phyloP scores from a whole-genome alignment of 176 grass and related monocot species.

The Typha latifolia region DNA sequence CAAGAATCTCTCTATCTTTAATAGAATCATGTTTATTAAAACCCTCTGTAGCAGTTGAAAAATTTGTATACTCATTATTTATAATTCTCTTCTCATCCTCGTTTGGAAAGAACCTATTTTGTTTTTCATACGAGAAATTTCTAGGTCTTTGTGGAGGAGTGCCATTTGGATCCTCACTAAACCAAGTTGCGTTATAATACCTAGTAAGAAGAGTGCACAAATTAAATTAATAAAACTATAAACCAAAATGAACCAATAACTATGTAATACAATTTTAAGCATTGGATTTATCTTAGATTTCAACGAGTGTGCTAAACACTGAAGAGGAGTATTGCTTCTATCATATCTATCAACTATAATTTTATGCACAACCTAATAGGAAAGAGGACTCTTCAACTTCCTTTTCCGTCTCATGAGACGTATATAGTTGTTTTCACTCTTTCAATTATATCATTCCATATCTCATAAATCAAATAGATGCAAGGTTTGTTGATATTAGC shows the following conservation, averaged over 20 bases:
- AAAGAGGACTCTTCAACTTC: slow-evolving; percentile 6
- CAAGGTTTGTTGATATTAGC: too few species aligned
- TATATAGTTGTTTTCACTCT: too few species aligned
- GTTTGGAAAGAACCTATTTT: too few species aligned
- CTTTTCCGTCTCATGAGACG: not conserved
- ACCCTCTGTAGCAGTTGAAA: not conserved
- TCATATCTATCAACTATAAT: not conserved
- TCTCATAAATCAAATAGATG: too few species aligned
- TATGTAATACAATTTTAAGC: too few species aligned
- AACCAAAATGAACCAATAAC: too few species aligned
- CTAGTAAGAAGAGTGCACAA: not conserved
- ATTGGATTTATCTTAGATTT: slow-evolving; percentile 11
- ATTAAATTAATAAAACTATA: not conserved
- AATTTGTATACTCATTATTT: not conserved
- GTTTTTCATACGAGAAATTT: too few species aligned
- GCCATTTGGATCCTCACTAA: not conserved
- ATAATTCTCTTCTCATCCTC: not conserved
- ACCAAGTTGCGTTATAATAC: not conserved
- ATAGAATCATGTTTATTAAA: too few species aligned
- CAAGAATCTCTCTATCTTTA: too few species aligned
- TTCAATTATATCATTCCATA: too few species aligned
- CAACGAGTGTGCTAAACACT: slow-evolving; percentile 11
- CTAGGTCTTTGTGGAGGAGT: too few species aligned
- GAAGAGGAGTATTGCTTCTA: slow-evolving; percentile 3
- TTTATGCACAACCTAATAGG: not conserved